Evolutionary conservation across 2,329 filamentous ascomycete species (phyloP).

Genomic region (Trichophyton benhamiae): DNA sequence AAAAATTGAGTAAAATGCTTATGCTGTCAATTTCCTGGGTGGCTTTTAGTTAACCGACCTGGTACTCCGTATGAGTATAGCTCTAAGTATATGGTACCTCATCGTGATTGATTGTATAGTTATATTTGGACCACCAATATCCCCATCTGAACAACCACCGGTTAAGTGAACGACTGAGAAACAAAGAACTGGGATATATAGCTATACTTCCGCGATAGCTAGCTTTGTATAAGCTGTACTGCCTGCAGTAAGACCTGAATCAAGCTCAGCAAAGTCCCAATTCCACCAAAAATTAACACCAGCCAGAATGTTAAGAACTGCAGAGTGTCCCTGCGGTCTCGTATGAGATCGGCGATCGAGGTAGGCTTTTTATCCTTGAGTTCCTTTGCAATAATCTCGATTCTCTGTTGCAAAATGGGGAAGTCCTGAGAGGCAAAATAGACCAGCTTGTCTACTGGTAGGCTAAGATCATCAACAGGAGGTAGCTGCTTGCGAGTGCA

Average conservation of each 20-base stretch:
- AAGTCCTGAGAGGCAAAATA: conserved; percentile 3
- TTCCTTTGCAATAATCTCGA: neutral
- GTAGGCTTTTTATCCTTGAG: neutral
- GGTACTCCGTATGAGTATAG: too few relatives aligned
- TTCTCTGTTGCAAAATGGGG: neutral
- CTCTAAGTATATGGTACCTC: too few relatives aligned
- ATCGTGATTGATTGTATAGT: too few relatives aligned
- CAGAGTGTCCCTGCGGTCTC: conserved; percentile 2
- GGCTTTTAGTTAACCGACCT: too few relatives aligned
- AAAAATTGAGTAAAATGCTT: too few relatives aligned
- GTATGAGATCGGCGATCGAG: neutral
- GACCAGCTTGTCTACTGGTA: neutral
- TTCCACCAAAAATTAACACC: conserved; percentile 2
- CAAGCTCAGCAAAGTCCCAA: neutral
- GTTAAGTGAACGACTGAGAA: too few relatives aligned
- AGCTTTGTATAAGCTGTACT: neutral
- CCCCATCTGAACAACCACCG: too few relatives aligned
- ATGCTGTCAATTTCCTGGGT: too few relatives aligned
- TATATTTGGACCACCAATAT: too few relatives aligned
- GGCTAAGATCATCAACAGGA: neutral
- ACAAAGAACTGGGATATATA: too few relatives aligned
- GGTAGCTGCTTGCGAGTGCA: neutral
- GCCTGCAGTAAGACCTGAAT: conserved; percentile 1
- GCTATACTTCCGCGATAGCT: too few relatives aligned
- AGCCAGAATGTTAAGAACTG: conserved; percentile 4